Percentiles rank a stretch among this genome's conserved stretches.
Conservation (phyloP, 768 basidiomycete genomes). For the Podaxis carcinomalis region DNA sequence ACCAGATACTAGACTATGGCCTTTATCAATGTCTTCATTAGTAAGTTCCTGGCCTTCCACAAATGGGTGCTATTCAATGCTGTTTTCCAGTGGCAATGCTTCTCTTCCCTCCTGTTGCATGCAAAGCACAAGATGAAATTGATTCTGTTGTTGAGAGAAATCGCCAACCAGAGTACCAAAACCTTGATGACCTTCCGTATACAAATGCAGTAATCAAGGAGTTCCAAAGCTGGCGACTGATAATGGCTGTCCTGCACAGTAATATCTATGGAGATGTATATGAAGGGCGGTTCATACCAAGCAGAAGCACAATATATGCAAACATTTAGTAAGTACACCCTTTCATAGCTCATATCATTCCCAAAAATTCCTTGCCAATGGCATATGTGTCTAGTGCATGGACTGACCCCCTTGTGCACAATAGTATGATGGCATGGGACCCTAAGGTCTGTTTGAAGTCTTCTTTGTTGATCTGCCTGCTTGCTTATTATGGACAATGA, state of each 20-base stretch:
- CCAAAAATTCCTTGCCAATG: not conserved
- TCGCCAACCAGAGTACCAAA: slow-evolving; percentile 22
- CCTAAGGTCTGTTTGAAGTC: slow-evolving; percentile 11
- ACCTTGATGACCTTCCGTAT: slow-evolving; percentile 18
- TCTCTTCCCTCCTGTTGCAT: slow-evolving; percentile 20
- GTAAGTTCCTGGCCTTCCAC: not conserved
- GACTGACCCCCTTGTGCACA: not conserved
- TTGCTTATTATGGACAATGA: not conserved
- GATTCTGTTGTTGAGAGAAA: slow-evolving; percentile 23
- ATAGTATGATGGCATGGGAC: slow-evolving; percentile 19
- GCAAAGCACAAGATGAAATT: slow-evolving; percentile 27
- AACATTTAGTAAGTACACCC: slow-evolving; percentile 19
- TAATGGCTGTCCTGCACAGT: slow-evolving; percentile 29
- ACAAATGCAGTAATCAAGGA: slow-evolving; percentile 17
- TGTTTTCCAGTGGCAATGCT: slow-evolving; percentile 24
- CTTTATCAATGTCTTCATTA: slow-evolving; percentile 2
- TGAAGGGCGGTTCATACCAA: slow-evolving; percentile 30
- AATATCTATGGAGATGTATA: slow-evolving; percentile 30
- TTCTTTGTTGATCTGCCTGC: not conserved
- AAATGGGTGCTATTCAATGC: not conserved
- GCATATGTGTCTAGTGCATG: not conserved
- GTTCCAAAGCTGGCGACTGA: slow-evolving; percentile 19
- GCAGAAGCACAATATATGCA: slow-evolving; percentile 21
- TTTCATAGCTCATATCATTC: not conserved
- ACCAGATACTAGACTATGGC: not conserved